These are phyloP conservation scores for Colletotrichum godetiae DNA, from an alignment of 2,329 filamentous ascomycete species.

Conservation along the genomic window DNA sequence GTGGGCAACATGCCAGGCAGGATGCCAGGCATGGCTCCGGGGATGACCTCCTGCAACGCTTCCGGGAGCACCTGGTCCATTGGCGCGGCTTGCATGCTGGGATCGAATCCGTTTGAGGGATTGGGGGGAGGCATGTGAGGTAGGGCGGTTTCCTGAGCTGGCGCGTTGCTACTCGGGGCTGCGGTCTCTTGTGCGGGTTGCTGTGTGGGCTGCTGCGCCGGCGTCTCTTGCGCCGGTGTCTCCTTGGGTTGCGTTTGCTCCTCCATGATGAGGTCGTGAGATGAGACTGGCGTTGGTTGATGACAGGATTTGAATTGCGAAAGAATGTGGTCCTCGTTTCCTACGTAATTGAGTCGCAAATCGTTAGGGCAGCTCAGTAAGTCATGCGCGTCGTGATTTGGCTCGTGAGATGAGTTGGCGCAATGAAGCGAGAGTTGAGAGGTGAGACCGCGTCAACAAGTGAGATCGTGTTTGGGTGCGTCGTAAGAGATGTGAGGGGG, in stretches of 20 bases:
- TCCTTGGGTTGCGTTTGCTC: conserved; percentile 28
- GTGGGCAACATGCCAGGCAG: conserved; percentile 35
- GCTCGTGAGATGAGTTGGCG: conserved; percentile 3
- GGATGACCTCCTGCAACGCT: conserved; percentile 35
- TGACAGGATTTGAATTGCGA: background rate
- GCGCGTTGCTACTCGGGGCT: conserved; percentile 2
- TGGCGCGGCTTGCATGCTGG: conserved; percentile 26
- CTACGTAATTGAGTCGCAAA: background rate
- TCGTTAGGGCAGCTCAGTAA: conserved; percentile 1
- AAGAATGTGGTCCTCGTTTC: background rate
- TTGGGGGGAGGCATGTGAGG: conserved; percentile 25
- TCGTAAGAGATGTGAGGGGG: background rate
- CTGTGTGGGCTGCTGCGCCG: background rate
- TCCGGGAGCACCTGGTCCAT: conserved; percentile 37
- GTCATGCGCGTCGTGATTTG: conserved; percentile 7
- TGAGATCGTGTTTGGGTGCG: background rate
- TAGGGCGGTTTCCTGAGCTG: conserved; percentile 9
- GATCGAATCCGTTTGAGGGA: conserved; percentile 21
- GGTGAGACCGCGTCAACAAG: conserved; percentile 21
- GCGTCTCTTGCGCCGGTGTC: conserved; percentile 16
- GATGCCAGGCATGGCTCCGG: conserved; percentile 34
- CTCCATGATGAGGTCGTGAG: conserved; percentile 16
- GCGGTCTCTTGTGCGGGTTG: background rate
- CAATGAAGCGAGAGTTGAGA: background rate
- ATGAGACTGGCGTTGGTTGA: background rate